Evolutionary conservation across 768 basidiomycete genomes (phyloP), one percentile per base, ranked within the genome.

Genomic region (Pholiota conissans): DNA sequence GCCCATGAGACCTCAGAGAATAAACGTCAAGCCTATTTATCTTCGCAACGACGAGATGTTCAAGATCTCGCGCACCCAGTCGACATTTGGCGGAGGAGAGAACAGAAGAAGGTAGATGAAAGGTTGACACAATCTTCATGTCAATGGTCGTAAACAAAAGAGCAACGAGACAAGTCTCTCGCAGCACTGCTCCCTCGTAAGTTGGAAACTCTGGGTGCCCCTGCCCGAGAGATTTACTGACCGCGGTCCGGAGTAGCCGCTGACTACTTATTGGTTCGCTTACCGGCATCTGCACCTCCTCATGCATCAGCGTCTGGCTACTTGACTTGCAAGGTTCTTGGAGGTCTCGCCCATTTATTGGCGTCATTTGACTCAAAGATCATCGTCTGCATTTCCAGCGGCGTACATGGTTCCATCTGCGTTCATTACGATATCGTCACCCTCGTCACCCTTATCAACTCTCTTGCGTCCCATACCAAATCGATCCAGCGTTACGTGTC

Each of bases 81-180:
- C 72, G 73, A 70, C 86, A 91, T 76, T 85, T 91, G 24, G 87
- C 66, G 27, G 90, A 92, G 61, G 77, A 77, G 8, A 85, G 61
- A 49, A 92, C 86, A 1, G 91, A 87, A 1, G 91, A 89, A 2
- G 90, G 81, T 3, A 79, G 79, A 68, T 92, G 89, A 68, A 91
- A 91, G 6, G 91, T 93, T 9, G 86, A 81, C 29, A 92, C 79
- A 59, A 91, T 67, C 70, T 81, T 83, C 80, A 82, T 82, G 37
- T 59, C 50, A 52, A 53, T 42, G 37, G 35, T 40, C 37, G 52
- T 50, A 37, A 45, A 20, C 22, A 29, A 55, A n/a, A 24, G 24
- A 32, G 45, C 24, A 46, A 30, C 16, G 49, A 53, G 50, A 49
- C n/a, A n/a, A n/a, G n/a, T n/a, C n/a, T n/a, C n/a, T n/a, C n/a